Percentiles rank a stretch among this genome's conserved stretches.
These are phyloP conservation scores for Carex parvula DNA, from an alignment of 176 grass and related monocot genomes.

Conservation along the genomic window DNA sequence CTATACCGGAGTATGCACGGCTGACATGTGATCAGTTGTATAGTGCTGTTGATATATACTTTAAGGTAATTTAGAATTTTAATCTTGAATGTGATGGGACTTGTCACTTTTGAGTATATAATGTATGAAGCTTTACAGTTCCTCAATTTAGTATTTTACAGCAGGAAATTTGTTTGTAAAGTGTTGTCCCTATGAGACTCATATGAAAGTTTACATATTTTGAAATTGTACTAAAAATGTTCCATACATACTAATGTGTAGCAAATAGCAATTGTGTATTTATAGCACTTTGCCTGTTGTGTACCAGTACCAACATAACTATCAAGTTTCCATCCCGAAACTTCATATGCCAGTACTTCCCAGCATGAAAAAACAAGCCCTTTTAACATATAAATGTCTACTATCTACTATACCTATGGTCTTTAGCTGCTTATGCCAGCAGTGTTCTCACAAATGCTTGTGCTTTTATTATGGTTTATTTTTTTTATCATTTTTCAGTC, in stretches of 20 bases:
- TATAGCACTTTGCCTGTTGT: background rate
- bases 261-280: no score
- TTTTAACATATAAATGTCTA: background rate
- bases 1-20: slow-evolving; percentile 74
- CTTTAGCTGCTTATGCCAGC: background rate
- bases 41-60: slow-evolving; percentile 80
- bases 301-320: background rate
- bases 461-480: background rate
- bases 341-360: background rate
- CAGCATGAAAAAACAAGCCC: background rate
- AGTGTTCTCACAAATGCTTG: background rate
- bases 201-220: background rate
- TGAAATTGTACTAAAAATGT: background rate
- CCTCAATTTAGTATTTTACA: background rate
- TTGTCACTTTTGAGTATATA: background rate
- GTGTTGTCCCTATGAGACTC: background rate
- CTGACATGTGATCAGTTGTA: slow-evolving; percentile 73
- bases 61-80: slow-evolving; percentile 50
- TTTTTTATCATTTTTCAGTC: background rate
- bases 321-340: background rate
- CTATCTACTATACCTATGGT: background rate
- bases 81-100: background rate
- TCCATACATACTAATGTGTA: background rate
- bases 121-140: background rate
- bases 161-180: background rate